These are phyloP conservation scores for Metarhizium rileyi DNA, from an alignment of 2,329 filamentous ascomycete genomes.

Conservation along the genomic window DNA sequence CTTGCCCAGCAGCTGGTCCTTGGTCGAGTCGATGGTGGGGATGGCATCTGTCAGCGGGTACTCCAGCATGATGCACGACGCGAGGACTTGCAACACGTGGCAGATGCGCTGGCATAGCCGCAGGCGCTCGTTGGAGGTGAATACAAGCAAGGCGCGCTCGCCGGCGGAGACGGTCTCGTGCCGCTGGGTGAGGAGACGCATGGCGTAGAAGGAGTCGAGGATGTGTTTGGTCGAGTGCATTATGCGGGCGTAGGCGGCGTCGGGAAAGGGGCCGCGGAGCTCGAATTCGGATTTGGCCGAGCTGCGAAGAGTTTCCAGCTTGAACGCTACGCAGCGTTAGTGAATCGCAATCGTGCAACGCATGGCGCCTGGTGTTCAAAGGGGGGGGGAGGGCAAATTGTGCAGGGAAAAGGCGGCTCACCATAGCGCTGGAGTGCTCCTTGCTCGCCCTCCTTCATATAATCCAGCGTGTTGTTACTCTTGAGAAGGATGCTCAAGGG, in stretches of 20 bases:
- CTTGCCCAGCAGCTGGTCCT: slow-evolving; percentile 76
- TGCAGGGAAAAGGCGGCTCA: slow-evolving; percentile 12
- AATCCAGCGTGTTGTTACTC: slow-evolving; percentile 49
- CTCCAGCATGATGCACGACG: slow-evolving; percentile 86
- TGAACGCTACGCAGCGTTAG: slow-evolving; percentile 35
- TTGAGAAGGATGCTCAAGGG: slow-evolving; percentile 67
- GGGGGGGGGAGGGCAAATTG: not conserved
- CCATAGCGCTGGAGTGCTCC: slow-evolving; percentile 73
- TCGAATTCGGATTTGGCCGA: slow-evolving; percentile 81
- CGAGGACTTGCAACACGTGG: slow-evolving; percentile 78
- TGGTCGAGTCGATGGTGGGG: slow-evolving; percentile 68
- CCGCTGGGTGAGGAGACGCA: slow-evolving; percentile 85
- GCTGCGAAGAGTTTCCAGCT: slow-evolving; percentile 62
- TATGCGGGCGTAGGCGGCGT: slow-evolving; percentile 61
- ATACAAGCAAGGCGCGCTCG: slow-evolving; percentile 69
- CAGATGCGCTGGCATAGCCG: slow-evolving; percentile 83
- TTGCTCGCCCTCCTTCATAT: slow-evolving; percentile 84
- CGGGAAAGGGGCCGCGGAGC: slow-evolving; percentile 76
- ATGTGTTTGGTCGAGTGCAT: slow-evolving; percentile 73
- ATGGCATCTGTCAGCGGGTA: slow-evolving; percentile 86
- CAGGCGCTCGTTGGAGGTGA: slow-evolving; percentile 68
- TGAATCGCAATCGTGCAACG: not conserved
- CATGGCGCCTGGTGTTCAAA: not conserved
- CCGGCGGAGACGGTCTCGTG: slow-evolving; percentile 66
- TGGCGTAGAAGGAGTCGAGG: slow-evolving; percentile 89